phyloP scores from a whole-genome alignment of 2,329 filamentous ascomycete genomes.

The Neonectria coccinea region DNA sequence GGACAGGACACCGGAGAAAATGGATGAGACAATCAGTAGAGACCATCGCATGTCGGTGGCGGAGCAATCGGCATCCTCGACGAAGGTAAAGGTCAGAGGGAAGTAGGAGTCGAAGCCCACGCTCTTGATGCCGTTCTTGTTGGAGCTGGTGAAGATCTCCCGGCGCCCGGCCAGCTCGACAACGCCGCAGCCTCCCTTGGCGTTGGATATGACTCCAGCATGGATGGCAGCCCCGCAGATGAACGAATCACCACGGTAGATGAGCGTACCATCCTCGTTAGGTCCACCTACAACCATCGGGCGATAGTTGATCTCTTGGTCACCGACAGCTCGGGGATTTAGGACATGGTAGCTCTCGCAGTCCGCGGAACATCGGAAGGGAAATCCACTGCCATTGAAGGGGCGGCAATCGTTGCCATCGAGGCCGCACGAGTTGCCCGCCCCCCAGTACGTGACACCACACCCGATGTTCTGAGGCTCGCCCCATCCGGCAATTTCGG shows the following conservation, averaged over 20 bases:
- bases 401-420: constrained; percentile 81
- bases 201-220: constrained; percentile 79
- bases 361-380: constrained; percentile 80
- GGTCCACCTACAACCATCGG: constrained; percentile 78
- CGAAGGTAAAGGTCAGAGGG: constrained; percentile 85
- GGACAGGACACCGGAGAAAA: constrained; percentile 81
- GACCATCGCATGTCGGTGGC: constrained; percentile 87
- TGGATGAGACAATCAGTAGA: constrained; percentile 82
- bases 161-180: constrained; percentile 78
- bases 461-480: constrained; percentile 74
- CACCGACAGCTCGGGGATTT: constrained; percentile 81
- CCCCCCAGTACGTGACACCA: constrained; percentile 75
- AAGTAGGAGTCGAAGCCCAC: constrained; percentile 88
- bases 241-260: constrained; percentile 91
- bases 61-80: constrained; percentile 72
- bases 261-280: constrained; percentile 57
- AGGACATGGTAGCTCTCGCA: constrained; percentile 74
- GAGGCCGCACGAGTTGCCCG: constrained; percentile 78
- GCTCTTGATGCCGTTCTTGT: constrained; percentile 80
- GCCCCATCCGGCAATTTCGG: constrained; percentile 76
- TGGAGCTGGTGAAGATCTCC: constrained; percentile 71
- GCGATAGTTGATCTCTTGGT: constrained; percentile 72
- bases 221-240: constrained; percentile 89
- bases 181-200: constrained; percentile 83
- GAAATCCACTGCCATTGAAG: constrained; percentile 75